Percentiles rank a stretch among this genome's conserved stretches.
phyloP scores from a whole-genome alignment of 2,329 filamentous ascomycete species.

The Fusarium solani-melongenae region DNA sequence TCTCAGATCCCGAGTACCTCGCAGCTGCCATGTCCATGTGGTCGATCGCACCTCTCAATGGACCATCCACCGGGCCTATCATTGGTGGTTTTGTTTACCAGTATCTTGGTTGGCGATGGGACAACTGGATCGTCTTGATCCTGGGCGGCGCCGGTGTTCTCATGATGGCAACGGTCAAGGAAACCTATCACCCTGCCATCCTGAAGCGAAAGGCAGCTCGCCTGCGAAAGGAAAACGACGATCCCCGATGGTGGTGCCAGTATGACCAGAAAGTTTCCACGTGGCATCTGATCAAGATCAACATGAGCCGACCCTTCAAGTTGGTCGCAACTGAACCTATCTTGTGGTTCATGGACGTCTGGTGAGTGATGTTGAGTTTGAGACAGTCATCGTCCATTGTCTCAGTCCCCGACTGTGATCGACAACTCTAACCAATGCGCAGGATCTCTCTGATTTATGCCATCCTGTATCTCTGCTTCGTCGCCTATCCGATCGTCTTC shows the following conservation, averaged over 20 bases:
- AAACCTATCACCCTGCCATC: slow-evolving; percentile 81
- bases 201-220: slow-evolving; percentile 73
- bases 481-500: slow-evolving; percentile 90
- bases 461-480: slow-evolving; percentile 90
- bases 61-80: slow-evolving; percentile 57
- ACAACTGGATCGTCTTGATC: slow-evolving; percentile 83
- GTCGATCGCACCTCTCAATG: slow-evolving; percentile 87
- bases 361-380: slow-evolving; percentile 57
- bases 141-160: slow-evolving; percentile 71
- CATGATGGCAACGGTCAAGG: slow-evolving; percentile 70
- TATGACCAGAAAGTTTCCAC: slow-evolving; percentile 80
- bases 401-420: neutral
- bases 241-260: slow-evolving; percentile 80
- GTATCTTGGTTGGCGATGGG: slow-evolving; percentile 88
- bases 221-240: slow-evolving; percentile 74
- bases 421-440: slow-evolving; percentile 7
- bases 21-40: slow-evolving; percentile 87
- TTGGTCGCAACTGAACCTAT: slow-evolving; percentile 87
- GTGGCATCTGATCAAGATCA: slow-evolving; percentile 75
- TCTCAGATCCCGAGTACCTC: slow-evolving; percentile 82
- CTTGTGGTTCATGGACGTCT: slow-evolving; percentile 73
- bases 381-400: neutral
- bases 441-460: slow-evolving; percentile 87
- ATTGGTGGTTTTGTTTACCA: slow-evolving; percentile 81
- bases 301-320: slow-evolving; percentile 80